phyloP scores from a whole-genome alignment of 441 rosid species.

The Heliophila coronopifolia region DNA sequence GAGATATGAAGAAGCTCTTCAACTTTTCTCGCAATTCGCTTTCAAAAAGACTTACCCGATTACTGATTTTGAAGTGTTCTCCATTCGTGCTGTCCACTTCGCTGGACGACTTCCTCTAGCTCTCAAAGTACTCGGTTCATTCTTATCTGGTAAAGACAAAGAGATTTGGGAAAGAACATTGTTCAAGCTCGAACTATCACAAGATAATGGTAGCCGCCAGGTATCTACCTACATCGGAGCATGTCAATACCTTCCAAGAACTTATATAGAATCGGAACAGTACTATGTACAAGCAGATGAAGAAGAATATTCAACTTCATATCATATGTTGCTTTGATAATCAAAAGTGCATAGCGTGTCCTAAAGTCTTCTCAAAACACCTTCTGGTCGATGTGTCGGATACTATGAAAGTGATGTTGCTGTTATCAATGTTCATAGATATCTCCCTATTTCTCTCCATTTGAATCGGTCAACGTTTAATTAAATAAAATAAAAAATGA shows the following conservation, averaged over 20 bases:
- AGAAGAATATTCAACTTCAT: background rate
- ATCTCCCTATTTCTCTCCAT: too few species aligned
- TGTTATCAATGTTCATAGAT: too few species aligned
- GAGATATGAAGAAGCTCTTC: background rate
- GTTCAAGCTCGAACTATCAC: slow-evolving; percentile 2
- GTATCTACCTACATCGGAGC: background rate
- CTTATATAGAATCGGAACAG: background rate
- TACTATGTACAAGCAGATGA: background rate
- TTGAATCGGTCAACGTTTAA: too few species aligned
- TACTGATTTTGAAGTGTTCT: background rate
- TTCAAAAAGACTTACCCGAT: background rate
- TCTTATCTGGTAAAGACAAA: background rate
- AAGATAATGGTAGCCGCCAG: background rate
- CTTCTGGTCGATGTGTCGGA: too few species aligned
- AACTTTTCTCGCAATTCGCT: background rate
- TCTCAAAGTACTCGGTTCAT: background rate
- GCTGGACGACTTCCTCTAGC: background rate
- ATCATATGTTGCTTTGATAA: background rate
- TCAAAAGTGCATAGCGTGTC: too few species aligned
- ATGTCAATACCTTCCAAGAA: background rate
- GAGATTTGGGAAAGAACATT: background rate
- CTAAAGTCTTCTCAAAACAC: too few species aligned
- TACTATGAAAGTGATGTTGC: too few species aligned
- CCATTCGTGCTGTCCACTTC: background rate
- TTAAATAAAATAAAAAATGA: too few species aligned